These are phyloP conservation scores for Capronia epimyces DNA, from an alignment of 2,329 filamentous ascomycete species.

Conservation along the genomic window DNA sequence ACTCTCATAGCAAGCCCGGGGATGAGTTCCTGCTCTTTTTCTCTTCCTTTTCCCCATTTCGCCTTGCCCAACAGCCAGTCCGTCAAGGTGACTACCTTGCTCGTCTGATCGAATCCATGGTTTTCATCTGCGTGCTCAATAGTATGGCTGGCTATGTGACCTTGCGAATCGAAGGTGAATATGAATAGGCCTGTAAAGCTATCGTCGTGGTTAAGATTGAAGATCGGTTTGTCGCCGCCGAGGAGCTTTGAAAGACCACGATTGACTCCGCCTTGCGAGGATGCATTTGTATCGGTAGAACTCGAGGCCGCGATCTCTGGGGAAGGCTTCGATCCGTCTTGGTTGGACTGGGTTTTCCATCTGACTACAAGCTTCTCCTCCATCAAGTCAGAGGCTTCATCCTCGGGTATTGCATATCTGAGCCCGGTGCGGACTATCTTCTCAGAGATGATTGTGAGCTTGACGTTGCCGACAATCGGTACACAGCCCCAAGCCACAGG, in stretches of 20 bases:
- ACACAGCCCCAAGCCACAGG: conserved; percentile 93
- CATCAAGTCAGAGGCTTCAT: conserved; percentile 31
- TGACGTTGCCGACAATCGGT: conserved; percentile 84
- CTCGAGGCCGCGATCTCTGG: conserved; percentile 24
- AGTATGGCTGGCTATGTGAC: conserved; percentile 76
- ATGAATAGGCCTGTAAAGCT: conserved; percentile 82
- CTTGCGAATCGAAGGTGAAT: conserved; percentile 88
- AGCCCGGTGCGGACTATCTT: conserved; percentile 65
- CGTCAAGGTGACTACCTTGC: conserved; percentile 81
- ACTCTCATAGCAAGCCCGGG: conserved; percentile 29
- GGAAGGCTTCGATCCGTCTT: conserved; percentile 16
- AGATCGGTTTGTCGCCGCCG: conserved; percentile 47
- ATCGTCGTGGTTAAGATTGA: conserved; percentile 54
- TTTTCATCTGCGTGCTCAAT: conserved; percentile 90
- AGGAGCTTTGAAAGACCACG: conserved; percentile 44
- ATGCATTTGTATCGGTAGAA: conserved; percentile 8
- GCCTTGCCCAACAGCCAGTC: conserved; percentile 89
- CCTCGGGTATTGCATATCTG: conserved; percentile 33
- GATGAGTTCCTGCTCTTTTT: conserved; percentile 32
- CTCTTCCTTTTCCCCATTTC: conserved; percentile 43
- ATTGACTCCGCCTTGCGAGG: conserved; percentile 32
- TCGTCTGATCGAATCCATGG: conserved; percentile 74
- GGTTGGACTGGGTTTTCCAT: conserved; percentile 64
- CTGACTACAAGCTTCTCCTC: conserved; percentile 82
- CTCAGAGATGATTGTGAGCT: conserved; percentile 80